Percentiles rank a stretch among this genome's conserved stretches.
These are phyloP conservation scores for Mucor lusitanicus DNA, from an alignment of 371 early-diverging fungal species.

Conservation along the genomic window DNA sequence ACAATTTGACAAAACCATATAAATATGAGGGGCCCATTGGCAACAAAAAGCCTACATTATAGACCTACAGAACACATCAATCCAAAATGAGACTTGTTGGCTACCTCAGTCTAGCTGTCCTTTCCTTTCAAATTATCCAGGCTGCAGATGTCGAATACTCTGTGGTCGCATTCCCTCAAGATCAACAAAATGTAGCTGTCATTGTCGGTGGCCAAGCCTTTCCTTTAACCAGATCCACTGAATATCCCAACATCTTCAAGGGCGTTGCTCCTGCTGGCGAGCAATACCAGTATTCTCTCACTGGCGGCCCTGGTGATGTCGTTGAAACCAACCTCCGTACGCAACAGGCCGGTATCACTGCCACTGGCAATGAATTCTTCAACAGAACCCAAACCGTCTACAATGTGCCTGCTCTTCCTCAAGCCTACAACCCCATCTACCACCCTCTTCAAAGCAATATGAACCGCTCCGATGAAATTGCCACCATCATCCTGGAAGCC, in stretches of 20 bases:
- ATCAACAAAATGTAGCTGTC: slow-evolving; percentile 32
- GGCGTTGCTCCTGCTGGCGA: slow-evolving; percentile 36
- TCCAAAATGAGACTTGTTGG: slow-evolving; percentile 6
- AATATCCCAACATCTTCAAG: slow-evolving; percentile 29
- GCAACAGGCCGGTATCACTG: slow-evolving; percentile 30
- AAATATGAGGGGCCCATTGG: background rate
- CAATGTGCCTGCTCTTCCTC: slow-evolving; percentile 51
- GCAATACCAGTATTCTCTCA: slow-evolving; percentile 31
- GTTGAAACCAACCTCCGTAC: slow-evolving; percentile 31
- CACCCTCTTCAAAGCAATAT: slow-evolving; percentile 34
- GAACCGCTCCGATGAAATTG: slow-evolving; percentile 39
- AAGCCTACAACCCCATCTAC: slow-evolving; percentile 46
- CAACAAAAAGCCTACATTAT: background rate
- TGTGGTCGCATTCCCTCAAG: slow-evolving; percentile 41
- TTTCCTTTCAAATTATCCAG: slow-evolving; percentile 9
- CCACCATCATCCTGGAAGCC: slow-evolving; percentile 49
- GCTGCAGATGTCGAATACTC: slow-evolving; percentile 39
- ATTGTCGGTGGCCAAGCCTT: slow-evolving; percentile 28
- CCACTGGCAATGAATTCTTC: slow-evolving; percentile 57
- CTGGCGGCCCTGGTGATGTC: slow-evolving; percentile 7
- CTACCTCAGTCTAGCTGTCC: slow-evolving; percentile 10
- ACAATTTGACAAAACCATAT: background rate
- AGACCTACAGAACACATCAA: background rate
- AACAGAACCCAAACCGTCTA: slow-evolving; percentile 41
- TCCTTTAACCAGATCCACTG: slow-evolving; percentile 14